Base-by-base conservation (phyloP, 495 filamentous ascomycete species). In the Parachaetomium inaequale region DNA sequence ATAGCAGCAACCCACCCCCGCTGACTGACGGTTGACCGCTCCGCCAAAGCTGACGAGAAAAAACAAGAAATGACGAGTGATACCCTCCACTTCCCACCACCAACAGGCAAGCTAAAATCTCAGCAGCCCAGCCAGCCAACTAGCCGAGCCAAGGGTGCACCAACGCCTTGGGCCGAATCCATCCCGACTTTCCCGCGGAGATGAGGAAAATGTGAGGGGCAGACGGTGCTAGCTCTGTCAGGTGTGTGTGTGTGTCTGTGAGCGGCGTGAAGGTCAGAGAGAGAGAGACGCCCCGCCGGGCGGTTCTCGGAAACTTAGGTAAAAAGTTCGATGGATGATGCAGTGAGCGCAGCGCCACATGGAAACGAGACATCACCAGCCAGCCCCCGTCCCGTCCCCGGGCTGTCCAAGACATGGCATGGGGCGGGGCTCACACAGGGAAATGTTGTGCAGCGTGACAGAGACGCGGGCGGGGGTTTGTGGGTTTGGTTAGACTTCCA, bases 111-210 rank as follows among this genome's bases (percentile, higher is more conserved):
- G 5, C 17, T 40, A 40, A 10, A 6, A 36, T 40, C 36, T 10
- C 12, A 40, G 36, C 36, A 40, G 36, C 36, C 36, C 36, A 40
- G 36, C 36, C 36, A 15, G 36, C 36, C 36, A 40, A 40, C 36
- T 15, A 49, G 17, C 23, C 23, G 10, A 29, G 25, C 46, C 46
- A 50, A 15, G 26, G 8, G 26, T 12, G 19, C 29, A 4, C 28
- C 28, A 52, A n/a, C 7, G 31, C 32, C 51, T 54, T 36, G 51
- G 51, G 32, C 15, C 19, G 8, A 46, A n/a, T 31, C 47, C 17
- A 23, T 55, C 52, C 52, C 32, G 31, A 40, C 21, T 25, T 26
- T 26, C 11, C 52, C 52, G 52, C 52, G 52, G 52, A 55, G 52
- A 55, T 55, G 34, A 26, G 17, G 2, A 36, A 53, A 23, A 36